phyloP scores from a whole-genome alignment of 2,329 filamentous ascomycete genomes.

The Fusarium nematophilum region DNA sequence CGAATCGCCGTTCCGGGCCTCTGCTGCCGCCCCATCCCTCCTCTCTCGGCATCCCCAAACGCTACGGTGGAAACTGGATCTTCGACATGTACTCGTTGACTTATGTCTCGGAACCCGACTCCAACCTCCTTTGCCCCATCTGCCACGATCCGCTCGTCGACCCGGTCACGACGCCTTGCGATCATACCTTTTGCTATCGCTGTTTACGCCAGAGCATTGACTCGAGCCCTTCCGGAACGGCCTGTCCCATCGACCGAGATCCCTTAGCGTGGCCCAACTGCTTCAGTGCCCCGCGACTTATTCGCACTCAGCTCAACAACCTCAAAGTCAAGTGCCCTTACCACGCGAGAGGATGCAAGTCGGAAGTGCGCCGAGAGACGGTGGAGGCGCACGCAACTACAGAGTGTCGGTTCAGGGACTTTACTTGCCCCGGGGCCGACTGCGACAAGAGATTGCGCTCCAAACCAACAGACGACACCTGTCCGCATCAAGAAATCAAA shows the following conservation, averaged over 20 bases:
- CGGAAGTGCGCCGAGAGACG: constrained; percentile 62
- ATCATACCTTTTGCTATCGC: constrained; percentile 72
- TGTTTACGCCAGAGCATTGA: constrained; percentile 62
- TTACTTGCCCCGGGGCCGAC: constrained; percentile 64
- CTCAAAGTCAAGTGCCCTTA: constrained; percentile 71
- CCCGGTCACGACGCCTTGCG: constrained; percentile 70
- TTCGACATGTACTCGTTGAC: constrained; percentile 60
- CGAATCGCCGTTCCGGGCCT: constrained; percentile 49
- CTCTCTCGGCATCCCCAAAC: constrained; percentile 53
- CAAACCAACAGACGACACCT: constrained; percentile 63
- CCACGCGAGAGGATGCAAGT: constrained; percentile 60
- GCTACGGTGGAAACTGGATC: constrained; percentile 51
- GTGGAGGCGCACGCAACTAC: constrained; percentile 66
- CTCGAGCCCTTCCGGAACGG: constrained; percentile 53
- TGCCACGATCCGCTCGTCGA: constrained; percentile 71
- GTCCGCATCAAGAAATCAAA: constrained; percentile 62
- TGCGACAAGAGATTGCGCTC: constrained; percentile 65
- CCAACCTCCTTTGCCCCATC: constrained; percentile 64
- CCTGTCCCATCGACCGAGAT: constrained; percentile 70
- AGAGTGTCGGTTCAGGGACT: constrained; percentile 66
- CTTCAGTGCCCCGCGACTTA: constrained; percentile 58
- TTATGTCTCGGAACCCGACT: constrained; percentile 57
- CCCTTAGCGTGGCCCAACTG: constrained; percentile 53
- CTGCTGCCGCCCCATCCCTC: constrained; percentile 51
- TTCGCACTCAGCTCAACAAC: constrained; percentile 70